phyloP scores from a whole-genome alignment of 2,329 filamentous ascomycete genomes.

The Ophiostoma populinum region DNA sequence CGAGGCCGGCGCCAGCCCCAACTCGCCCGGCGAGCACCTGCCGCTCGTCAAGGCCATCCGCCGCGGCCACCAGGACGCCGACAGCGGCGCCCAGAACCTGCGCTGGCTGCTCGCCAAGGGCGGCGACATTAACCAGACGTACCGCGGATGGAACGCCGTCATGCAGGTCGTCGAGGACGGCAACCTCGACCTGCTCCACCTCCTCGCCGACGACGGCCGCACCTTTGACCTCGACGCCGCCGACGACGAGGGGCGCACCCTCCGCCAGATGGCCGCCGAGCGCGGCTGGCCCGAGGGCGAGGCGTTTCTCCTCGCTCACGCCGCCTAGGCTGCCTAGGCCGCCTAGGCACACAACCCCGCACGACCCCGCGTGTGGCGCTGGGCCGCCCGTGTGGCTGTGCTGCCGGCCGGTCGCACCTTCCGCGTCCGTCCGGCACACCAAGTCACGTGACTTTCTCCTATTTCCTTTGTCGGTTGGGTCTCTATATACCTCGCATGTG shows the following conservation, averaged over 20 bases:
- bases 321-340: conserved; percentile 1
- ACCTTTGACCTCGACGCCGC: conserved; percentile 13
- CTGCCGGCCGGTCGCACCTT: too few species aligned
- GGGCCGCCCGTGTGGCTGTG: too few species aligned
- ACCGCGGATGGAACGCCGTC: conserved; percentile 47
- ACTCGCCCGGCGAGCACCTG: conserved; percentile 46
- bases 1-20: conserved; percentile 13
- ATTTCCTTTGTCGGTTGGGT: too few species aligned
- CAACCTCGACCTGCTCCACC: conserved; percentile 32
- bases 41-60: conserved; percentile 54
- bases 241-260: conserved; percentile 17
- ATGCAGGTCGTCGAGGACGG: conserved; percentile 51
- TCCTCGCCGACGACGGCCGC: conserved; percentile 24
- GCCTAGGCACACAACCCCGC: too few species aligned
- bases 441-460: too few species aligned
- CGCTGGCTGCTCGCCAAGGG: conserved; percentile 37
- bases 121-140: conserved; percentile 50
- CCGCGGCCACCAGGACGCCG: conserved; percentile 35
- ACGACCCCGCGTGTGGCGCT: conserved; percentile 1
- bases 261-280: conserved; percentile 39
- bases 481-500: too few species aligned
- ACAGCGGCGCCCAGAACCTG: conserved; percentile 39
- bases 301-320: conserved; percentile 21
- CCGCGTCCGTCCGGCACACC: too few species aligned
- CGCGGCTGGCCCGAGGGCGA: conserved; percentile 42